phyloP scores from a whole-genome alignment of 306 rosid species.

The Psophocarpus tetragonolobus region DNA sequence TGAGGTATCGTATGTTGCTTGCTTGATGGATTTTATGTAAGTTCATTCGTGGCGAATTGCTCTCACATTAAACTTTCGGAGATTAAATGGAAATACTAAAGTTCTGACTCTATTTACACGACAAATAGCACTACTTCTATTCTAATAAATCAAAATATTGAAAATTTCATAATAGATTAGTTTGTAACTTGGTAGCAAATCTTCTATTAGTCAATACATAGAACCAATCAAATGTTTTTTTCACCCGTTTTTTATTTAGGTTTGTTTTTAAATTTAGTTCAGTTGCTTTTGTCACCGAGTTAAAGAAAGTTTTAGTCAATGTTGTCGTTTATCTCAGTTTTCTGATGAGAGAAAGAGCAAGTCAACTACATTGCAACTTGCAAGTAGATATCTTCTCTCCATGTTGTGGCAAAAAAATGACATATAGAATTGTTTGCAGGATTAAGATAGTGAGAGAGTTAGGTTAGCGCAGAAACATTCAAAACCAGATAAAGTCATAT shows the following conservation, averaged over 20 bases:
- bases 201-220: neutral
- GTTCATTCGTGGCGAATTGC: too few relatives aligned
- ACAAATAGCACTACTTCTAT: neutral
- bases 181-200: slow-evolving; percentile 3
- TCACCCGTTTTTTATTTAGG: neutral
- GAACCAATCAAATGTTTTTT: neutral
- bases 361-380: slow-evolving; percentile 31
- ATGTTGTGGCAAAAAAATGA: slow-evolving; percentile 29
- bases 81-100: neutral
- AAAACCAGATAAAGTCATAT: slow-evolving; percentile 27
- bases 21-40: too few relatives aligned
- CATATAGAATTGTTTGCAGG: slow-evolving; percentile 21
- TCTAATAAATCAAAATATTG: neutral
- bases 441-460: slow-evolving; percentile 19
- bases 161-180: neutral
- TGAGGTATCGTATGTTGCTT: too few relatives aligned
- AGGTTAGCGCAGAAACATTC: slow-evolving; percentile 30
- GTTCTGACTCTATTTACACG: neutral
- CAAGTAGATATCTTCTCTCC: slow-evolving; percentile 7
- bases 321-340: neutral
- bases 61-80: neutral
- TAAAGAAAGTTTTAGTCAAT: neutral
- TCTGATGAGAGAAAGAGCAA: neutral
- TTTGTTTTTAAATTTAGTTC: neutral
- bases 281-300: neutral